These are phyloP conservation scores for Claviceps sp. DNA, from an alignment of 2,329 filamentous ascomycete genomes.

Conservation along the genomic window DNA sequence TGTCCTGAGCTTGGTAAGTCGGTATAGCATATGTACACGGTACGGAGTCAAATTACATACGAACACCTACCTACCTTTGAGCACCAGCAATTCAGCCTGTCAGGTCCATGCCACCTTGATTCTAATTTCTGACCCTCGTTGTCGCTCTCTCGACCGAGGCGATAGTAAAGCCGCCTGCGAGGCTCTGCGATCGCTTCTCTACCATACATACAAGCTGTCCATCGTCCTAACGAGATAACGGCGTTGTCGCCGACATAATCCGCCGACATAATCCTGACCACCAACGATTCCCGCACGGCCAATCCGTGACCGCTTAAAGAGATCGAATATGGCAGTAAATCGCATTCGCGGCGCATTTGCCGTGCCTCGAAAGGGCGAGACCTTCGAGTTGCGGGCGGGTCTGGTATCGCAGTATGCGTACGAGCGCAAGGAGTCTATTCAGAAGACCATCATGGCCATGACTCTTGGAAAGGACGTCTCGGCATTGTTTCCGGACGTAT, in stretches of 20 bases:
- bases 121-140: background rate
- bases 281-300: constrained; percentile 4
- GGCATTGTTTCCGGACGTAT: constrained; percentile 86
- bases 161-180: background rate
- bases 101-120: background rate
- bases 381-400: constrained; percentile 89
- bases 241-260: background rate
- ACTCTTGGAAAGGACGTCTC: constrained; percentile 97
- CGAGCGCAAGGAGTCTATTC: constrained; percentile 96
- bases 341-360: constrained; percentile 90
- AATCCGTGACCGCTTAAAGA: constrained; percentile 7
- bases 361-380: constrained; percentile 90
- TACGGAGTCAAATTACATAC: no score
- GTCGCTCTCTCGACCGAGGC: background rate
- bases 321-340: constrained; percentile 72
- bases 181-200: background rate
- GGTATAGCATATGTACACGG: no score
- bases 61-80: no score
- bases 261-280: background rate
- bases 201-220: background rate
- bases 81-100: background rate
- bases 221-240: background rate
- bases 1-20: no score
- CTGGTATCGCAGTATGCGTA: constrained; percentile 98
- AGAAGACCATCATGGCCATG: constrained; percentile 99